Percentiles rank a stretch among this genome's conserved stretches.
Evolutionary conservation across 2,329 filamentous ascomycete species (phyloP).

Genomic region (Phialemoniopsis sp.): DNA sequence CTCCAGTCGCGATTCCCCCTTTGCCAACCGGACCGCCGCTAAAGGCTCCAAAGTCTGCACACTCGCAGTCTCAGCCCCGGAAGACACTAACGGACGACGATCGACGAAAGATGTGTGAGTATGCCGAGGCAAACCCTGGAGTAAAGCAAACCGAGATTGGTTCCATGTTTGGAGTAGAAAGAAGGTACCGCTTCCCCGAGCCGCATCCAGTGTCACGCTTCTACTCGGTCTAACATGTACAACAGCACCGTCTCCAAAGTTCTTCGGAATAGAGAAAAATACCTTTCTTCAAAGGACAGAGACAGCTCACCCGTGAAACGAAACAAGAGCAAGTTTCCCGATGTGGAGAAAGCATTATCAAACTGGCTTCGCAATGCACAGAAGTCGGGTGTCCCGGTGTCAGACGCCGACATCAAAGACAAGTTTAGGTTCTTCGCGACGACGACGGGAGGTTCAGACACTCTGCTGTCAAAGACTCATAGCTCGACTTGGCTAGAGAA

Average conservation of each 20-base stretch:
- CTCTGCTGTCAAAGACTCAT: conserved; percentile 60
- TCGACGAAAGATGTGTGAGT: conserved; percentile 88
- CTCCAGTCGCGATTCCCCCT: conserved; percentile 55
- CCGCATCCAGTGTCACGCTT: background rate
- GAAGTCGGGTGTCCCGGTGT: conserved; percentile 68
- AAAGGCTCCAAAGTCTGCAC: conserved; percentile 41
- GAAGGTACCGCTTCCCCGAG: conserved; percentile 65
- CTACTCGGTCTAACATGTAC: conserved; percentile 19
- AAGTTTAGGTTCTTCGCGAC: conserved; percentile 79
- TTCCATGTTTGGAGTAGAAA: conserved; percentile 89
- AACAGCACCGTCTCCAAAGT: conserved; percentile 97
- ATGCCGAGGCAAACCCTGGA: conserved; percentile 83
- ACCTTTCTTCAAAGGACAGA: conserved; percentile 76
- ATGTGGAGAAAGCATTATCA: conserved; percentile 85
- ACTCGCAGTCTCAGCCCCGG: conserved; percentile 61
- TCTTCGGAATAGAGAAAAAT: conserved; percentile 89
- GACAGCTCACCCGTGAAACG: conserved; percentile 77
- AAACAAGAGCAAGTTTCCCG: conserved; percentile 77
- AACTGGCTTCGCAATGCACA: conserved; percentile 85
- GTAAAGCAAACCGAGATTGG: conserved; percentile 97
- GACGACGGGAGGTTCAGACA: conserved; percentile 65
- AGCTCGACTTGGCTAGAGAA: conserved; percentile 84
- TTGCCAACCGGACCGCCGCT: conserved; percentile 43
- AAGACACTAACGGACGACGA: conserved; percentile 91
- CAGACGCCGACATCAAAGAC: conserved; percentile 77